Base-by-base conservation (phyloP, 1,139 yeast genomes). In the Pneumocystis sp. region DNA sequence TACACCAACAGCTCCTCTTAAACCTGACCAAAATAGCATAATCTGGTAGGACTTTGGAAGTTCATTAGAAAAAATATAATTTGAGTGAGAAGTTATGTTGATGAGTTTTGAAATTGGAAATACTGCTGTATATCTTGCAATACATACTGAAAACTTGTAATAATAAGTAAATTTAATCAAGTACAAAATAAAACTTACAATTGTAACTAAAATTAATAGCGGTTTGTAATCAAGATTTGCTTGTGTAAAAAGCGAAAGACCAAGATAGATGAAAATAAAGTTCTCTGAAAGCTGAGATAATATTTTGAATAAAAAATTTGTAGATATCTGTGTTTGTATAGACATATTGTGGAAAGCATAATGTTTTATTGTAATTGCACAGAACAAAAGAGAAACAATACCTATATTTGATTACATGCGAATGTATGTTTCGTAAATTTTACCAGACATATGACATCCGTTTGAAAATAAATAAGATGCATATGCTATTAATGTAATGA, bases 11-110 rank as follows among this genome's bases (percentile, higher is more conserved):
- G 99, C 99, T 67, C 99, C 99, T 73, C 99, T 81, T 67, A 95
- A 80, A 5, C 99, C 99, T 1, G 98, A 98, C 99, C 99, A 95
- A 76, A 95, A 95, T 63, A 95, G 89, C 98, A 95, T 93, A 89
- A 91, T 89, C 76, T 95, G 98, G 75, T 95, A 95, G 67, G 88
- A 89, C 71, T 89, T 95, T 31, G 96, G 93, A 67, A 95, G 90
- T 76, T 91, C 97, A 71, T 91, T 97, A 64, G 61, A 70, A 71
- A 85, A 82, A 64, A 89, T 80, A 3, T 10, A 25, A 15, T 25
- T 50, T 4, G 29, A 25, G 1, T 5, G 19, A 12, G 21, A 21
- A 21, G 12, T 2, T 82, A 90, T 88, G 75, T 95, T 95, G 72
- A 95, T 83, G 65, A 91, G 78, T 69, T 85, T 80, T 1, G 97